Evolutionary conservation across 169 alveolate genomes (phyloP).

Genomic region (Babesia sp.): DNA sequence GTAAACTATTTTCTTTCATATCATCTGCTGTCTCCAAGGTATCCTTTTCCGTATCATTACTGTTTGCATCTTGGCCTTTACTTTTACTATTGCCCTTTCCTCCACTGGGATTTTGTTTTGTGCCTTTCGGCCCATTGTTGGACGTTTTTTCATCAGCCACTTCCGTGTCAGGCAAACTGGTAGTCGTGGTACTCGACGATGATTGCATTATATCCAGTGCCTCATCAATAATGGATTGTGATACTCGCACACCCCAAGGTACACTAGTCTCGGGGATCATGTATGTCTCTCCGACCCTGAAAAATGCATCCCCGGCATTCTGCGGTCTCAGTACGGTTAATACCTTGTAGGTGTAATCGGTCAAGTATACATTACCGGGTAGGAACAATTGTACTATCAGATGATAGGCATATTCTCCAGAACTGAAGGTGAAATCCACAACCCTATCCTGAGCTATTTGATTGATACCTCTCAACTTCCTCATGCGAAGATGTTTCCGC

Average conservation of each 20-base stretch:
- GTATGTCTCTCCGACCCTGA: constrained; percentile 52
- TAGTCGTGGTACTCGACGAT: neutral
- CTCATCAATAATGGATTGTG: constrained; percentile 1
- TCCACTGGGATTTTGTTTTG: neutral
- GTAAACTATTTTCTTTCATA: constrained; percentile 2
- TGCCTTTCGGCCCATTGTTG: neutral
- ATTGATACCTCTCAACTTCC: constrained; percentile 66
- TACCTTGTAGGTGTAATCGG: constrained; percentile 87
- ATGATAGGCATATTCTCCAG: constrained; percentile 88
- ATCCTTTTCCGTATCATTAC: neutral
- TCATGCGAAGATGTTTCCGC: constrained; percentile 73
- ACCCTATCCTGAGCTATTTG: constrained; percentile 92
- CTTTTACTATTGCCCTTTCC: neutral
- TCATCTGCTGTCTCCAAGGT: neutral
- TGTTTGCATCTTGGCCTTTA: neutral
- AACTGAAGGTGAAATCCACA: constrained; percentile 88
- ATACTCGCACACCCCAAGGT: constrained; percentile 10
- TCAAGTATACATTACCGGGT: constrained; percentile 89
- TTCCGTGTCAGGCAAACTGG: neutral
- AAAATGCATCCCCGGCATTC: constrained; percentile 60
- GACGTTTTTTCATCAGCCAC: neutral
- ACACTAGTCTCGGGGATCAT: constrained; percentile 20
- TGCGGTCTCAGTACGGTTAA: constrained; percentile 69
- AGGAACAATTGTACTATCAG: constrained; percentile 90
- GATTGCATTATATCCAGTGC: neutral